phyloP scores from a whole-genome alignment of 768 basidiomycete genomes.

The Panus rudis region DNA sequence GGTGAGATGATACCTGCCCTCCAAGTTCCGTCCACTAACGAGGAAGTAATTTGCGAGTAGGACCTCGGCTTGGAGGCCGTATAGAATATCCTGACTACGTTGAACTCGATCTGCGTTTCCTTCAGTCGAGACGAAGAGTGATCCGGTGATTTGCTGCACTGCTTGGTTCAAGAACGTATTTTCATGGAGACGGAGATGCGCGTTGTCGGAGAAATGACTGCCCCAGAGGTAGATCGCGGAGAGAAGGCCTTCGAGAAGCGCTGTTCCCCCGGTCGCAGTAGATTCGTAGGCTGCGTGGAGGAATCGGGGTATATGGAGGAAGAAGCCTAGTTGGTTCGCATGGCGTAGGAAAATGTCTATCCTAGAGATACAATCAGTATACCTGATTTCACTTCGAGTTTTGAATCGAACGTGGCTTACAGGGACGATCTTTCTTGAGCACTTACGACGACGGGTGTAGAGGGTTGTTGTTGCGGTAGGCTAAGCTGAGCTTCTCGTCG shows the following conservation, averaged over 20 bases:
- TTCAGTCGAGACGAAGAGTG: constrained; percentile 12
- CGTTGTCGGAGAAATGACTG: constrained; percentile 19
- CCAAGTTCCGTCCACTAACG: constrained; percentile 19
- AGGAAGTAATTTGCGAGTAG: constrained; percentile 26
- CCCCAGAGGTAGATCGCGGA: constrained; percentile 34
- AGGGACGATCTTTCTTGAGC: too few relatives aligned
- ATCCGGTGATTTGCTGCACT: constrained; percentile 41
- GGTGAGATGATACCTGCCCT: constrained; percentile 24
- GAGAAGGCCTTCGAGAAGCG: constrained; percentile 34
- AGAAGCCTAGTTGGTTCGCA: constrained; percentile 56
- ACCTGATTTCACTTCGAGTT: too few relatives aligned
- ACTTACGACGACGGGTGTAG: too few relatives aligned
- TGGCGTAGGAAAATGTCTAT: constrained; percentile 54
- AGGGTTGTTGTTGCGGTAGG: too few relatives aligned
- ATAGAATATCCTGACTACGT: constrained; percentile 28
- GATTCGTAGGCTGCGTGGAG: constrained; percentile 23
- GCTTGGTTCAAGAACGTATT: constrained; percentile 40
- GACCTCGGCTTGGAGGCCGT: constrained; percentile 26
- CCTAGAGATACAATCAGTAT: constrained; percentile 26
- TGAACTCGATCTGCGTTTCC: constrained; percentile 19
- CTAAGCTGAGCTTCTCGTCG: too few relatives aligned
- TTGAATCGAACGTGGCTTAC: too few relatives aligned
- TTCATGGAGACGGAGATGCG: constrained; percentile 20
- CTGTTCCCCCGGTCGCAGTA: constrained; percentile 13
- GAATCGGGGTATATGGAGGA: constrained; percentile 48